phyloP scores from a whole-genome alignment of 352 stramenopile species.

The Globisporangium canariense region DNA sequence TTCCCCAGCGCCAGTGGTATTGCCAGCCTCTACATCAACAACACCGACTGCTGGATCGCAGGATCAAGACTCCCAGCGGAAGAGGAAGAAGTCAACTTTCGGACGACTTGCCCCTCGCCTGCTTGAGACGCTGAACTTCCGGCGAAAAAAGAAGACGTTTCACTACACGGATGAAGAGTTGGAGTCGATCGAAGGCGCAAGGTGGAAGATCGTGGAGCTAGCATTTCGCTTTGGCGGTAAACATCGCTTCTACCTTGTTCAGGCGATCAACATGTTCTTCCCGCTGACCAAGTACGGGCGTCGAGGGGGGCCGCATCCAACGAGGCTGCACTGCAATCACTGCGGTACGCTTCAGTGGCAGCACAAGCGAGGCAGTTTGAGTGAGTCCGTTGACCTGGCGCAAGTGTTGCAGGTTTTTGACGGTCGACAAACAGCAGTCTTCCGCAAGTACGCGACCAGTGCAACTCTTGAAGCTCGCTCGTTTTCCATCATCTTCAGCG shows the following conservation, averaged over 20 bases:
- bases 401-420: conserved; percentile 67
- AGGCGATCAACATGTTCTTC: conserved; percentile 86
- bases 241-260: conserved; percentile 81
- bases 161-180: conserved; percentile 80
- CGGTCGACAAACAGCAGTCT: conserved; percentile 68
- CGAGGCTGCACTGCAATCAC: conserved; percentile 74
- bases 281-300: conserved; percentile 79
- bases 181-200: conserved; percentile 68
- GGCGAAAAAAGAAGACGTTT: conserved; percentile 70
- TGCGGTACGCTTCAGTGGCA: conserved; percentile 85
- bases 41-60: conserved; percentile 11
- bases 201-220: conserved; percentile 86
- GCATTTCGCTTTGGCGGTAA: conserved; percentile 83
- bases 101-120: conserved; percentile 56
- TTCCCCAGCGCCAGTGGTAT: not conserved
- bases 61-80: conserved; percentile 18
- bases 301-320: conserved; percentile 62
- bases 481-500: conserved; percentile 71
- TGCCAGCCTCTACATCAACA: conserved; percentile 12
- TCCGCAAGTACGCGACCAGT: conserved; percentile 66
- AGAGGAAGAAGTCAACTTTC: conserved; percentile 55
- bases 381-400: conserved; percentile 67
- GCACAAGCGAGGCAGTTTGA: conserved; percentile 76
- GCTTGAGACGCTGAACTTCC: conserved; percentile 54
- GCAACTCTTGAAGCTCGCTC: conserved; percentile 45